These are phyloP conservation scores for Paramecium octaurelia DNA, from an alignment of 73 alveolate species.

Conservation along the genomic window DNA sequence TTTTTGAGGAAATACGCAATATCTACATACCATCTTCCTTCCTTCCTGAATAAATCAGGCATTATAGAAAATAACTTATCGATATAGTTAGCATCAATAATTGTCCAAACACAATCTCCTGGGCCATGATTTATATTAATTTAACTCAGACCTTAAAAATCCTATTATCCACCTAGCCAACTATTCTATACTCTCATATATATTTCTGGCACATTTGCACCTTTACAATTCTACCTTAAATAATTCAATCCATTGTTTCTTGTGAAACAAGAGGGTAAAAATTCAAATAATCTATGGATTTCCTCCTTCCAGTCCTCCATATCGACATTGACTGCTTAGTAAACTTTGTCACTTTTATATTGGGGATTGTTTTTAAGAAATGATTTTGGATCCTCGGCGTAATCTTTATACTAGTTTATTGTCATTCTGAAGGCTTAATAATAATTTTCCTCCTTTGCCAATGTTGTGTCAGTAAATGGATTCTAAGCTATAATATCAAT, in stretches of 20 bases:
- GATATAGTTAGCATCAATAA: constrained; percentile 54
- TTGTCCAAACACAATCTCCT: constrained; percentile 67
- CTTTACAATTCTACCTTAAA: constrained; percentile 67
- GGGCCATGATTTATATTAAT: constrained; percentile 79
- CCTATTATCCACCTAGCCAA: constrained; percentile 85
- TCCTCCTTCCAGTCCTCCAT: constrained; percentile 72
- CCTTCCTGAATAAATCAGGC: constrained; percentile 66
- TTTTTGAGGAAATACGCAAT: constrained; percentile 55
- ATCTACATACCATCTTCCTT: constrained; percentile 69
- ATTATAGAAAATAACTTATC: constrained; percentile 45
- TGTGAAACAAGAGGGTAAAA: constrained; percentile 58
- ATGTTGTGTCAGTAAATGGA: background rate
- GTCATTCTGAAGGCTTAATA: background rate
- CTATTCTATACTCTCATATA: constrained; percentile 67
- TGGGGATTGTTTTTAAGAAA: background rate
- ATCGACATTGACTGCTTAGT: constrained; percentile 73
- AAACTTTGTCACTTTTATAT: background rate
- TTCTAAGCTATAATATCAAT: background rate
- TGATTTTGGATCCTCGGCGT: background rate
- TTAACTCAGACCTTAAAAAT: constrained; percentile 63
- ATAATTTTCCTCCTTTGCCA: background rate
- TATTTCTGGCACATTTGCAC: constrained; percentile 74
- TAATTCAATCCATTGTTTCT: constrained; percentile 57
- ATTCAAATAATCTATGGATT: constrained; percentile 49
- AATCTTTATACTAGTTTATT: background rate